Evolutionary conservation across 805 yeast genomes (phyloP).

Genomic region (Cyberlindnera euphorbiiphila): DNA sequence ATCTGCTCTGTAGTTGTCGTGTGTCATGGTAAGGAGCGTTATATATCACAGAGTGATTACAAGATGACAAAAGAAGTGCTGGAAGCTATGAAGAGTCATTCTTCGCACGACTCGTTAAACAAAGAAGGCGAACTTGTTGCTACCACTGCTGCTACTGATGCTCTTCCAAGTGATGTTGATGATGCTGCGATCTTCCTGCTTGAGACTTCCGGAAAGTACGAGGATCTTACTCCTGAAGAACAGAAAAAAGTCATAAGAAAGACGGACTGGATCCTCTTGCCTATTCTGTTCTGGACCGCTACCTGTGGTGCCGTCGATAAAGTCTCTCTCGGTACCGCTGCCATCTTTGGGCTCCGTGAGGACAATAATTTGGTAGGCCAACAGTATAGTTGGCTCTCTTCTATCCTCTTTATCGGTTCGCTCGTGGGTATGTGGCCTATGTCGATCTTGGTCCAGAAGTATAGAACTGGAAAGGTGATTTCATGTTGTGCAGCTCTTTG

Average conservation of each 20-base stretch:
- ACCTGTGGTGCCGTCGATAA: slow-evolving; percentile 42
- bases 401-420: slow-evolving; percentile 40
- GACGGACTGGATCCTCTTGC: slow-evolving; percentile 36
- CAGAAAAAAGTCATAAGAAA: slow-evolving; percentile 33
- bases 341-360: slow-evolving; percentile 40
- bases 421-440: slow-evolving; percentile 38
- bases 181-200: slow-evolving; percentile 27
- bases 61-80: slow-evolving; percentile 4
- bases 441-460: slow-evolving; percentile 28
- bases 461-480: slow-evolving; percentile 24
- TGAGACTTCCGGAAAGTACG: slow-evolving; percentile 24
- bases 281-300: slow-evolving; percentile 34
- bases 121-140: slow-evolving; percentile 5
- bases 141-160: slow-evolving; percentile 3
- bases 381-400: slow-evolving; percentile 38
- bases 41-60: no score
- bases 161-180: slow-evolving; percentile 14
- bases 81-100: slow-evolving; percentile 10
- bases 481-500: slow-evolving; percentile 23
- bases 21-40: neutral
- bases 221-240: slow-evolving; percentile 28
- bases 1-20: neutral
- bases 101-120: slow-evolving; percentile 9
- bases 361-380: slow-evolving; percentile 40
- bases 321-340: slow-evolving; percentile 40